Conservation (phyloP, 805 yeast species). For the Kockiozyma suomiensis region DNA sequence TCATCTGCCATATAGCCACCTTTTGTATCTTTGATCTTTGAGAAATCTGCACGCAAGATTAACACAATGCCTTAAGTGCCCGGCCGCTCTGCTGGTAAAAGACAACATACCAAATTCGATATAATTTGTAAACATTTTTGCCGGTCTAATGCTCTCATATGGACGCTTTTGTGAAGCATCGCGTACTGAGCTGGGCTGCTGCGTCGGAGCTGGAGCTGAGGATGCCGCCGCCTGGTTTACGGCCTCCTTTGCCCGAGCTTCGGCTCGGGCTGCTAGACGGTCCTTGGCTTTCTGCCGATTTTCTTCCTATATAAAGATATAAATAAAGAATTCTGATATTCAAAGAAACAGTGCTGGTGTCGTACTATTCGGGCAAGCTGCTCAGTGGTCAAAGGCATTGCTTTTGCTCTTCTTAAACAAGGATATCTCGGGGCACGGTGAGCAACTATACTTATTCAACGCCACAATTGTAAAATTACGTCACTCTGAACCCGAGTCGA, state of each 20-base stretch:
- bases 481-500: background rate
- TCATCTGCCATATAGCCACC: slow-evolving; percentile 78
- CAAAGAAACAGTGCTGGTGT: too few relatives aligned
- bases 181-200: slow-evolving; percentile 12
- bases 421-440: too few relatives aligned
- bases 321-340: background rate
- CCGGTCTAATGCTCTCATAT: slow-evolving; percentile 31
- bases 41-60: slow-evolving; percentile 67
- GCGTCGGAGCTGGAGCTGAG: background rate
- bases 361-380: slow-evolving; percentile 33
- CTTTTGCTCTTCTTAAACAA: too few relatives aligned
- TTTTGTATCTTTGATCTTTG: slow-evolving; percentile 83
- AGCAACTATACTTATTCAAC: background rate
- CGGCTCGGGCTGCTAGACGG: slow-evolving; percentile 33
- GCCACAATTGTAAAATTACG: background rate
- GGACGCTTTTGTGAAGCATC: slow-evolving; percentile 34
- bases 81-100: too few relatives aligned
- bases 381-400: slow-evolving; percentile 22
- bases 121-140: slow-evolving; percentile 42
- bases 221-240: slow-evolving; percentile 20
- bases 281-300: slow-evolving; percentile 32
- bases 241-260: slow-evolving; percentile 24
- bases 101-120: slow-evolving; percentile 43
- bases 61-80: too few relatives aligned
- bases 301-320: slow-evolving; percentile 24